Evolutionary conservation across 441 rosid species (phyloP).

Genomic region (Pelargonium australe): DNA sequence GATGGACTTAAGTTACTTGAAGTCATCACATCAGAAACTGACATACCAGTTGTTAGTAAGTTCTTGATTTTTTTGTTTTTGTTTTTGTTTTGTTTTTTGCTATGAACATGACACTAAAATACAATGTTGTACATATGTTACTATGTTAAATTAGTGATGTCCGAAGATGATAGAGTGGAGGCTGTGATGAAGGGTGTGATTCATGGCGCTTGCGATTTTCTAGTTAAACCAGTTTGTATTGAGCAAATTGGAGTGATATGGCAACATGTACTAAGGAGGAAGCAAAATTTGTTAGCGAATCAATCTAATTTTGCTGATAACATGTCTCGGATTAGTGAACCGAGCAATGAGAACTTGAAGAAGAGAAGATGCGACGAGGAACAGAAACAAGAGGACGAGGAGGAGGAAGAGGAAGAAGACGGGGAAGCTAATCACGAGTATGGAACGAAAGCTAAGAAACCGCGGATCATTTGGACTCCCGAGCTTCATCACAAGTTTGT

Average conservation of each 20-base stretch:
- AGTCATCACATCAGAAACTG: constrained; percentile 16
- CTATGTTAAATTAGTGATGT: constrained; percentile 20
- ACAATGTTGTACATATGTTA: no score
- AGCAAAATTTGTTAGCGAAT: not conserved
- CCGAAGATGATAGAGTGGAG: constrained; percentile 21
- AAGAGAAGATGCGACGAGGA: not conserved
- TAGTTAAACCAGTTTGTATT: constrained; percentile 26
- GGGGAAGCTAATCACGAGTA: not conserved
- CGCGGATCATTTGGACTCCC: constrained; percentile 27
- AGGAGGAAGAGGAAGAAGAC: no score
- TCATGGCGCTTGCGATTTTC: constrained; percentile 32
- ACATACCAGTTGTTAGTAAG: constrained; percentile 35
- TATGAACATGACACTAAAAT: no score
- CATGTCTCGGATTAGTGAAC: no score
- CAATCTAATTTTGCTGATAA: not conserved
- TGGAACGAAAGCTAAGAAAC: constrained; percentile 17
- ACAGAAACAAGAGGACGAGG: no score
- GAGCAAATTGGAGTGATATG: constrained; percentile 26
- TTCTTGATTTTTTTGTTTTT: not conserved
- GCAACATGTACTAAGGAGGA: constrained; percentile 36
- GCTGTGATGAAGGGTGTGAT: constrained; percentile 22
- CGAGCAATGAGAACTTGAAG: not conserved
- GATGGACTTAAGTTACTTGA: constrained; percentile 32
- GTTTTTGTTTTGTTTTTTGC: no score
- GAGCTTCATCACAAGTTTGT: constrained; percentile 33